Evolutionary conservation across 768 basidiomycete genomes (phyloP).

Genomic region (Dacryopinax spathularia): DNA sequence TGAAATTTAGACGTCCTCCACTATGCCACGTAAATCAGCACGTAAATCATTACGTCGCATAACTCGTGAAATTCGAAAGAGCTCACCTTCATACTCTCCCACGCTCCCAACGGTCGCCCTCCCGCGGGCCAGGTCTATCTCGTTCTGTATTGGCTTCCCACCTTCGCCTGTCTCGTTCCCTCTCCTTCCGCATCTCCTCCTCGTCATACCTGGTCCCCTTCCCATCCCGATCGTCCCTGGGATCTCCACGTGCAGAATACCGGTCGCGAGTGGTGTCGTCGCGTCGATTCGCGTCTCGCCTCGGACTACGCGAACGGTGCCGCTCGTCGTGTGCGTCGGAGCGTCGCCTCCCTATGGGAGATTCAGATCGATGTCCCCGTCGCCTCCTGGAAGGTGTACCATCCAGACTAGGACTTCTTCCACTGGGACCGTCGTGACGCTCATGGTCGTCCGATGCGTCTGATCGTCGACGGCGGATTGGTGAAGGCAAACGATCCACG

Average conservation of each 20-base stretch:
- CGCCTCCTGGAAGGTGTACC: conserved; percentile 23
- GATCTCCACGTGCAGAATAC: conserved; percentile 23
- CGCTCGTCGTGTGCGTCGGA: conserved; percentile 22
- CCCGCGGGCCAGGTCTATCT: conserved; percentile 18
- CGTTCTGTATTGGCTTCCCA: conserved; percentile 39
- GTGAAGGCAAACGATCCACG: conserved; percentile 4
- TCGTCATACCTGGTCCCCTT: conserved; percentile 22
- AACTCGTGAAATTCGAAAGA: not conserved
- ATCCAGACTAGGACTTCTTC: conserved; percentile 20
- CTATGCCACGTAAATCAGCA: not conserved
- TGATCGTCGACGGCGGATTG: conserved; percentile 24
- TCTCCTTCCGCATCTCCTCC: conserved; percentile 24
- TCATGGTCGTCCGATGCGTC: conserved; percentile 19
- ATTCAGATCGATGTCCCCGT: conserved; percentile 13
- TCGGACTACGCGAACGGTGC: conserved; percentile 15
- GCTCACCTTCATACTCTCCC: no score
- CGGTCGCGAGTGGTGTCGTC: conserved; percentile 17
- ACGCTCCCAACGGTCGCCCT: not conserved
- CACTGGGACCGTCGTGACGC: conserved; percentile 14
- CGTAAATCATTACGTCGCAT: not conserved
- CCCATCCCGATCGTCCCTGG: not conserved
- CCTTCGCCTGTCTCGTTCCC: conserved; percentile 35
- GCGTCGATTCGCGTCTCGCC: conserved; percentile 13
- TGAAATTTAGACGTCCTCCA: no score
- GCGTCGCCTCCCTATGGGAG: conserved; percentile 14